A percentile compares a stretch with the other conserved stretches of the same genome.
Conservation (phyloP, 140 eudicot genomes). For the Bidens hawaiensis region DNA sequence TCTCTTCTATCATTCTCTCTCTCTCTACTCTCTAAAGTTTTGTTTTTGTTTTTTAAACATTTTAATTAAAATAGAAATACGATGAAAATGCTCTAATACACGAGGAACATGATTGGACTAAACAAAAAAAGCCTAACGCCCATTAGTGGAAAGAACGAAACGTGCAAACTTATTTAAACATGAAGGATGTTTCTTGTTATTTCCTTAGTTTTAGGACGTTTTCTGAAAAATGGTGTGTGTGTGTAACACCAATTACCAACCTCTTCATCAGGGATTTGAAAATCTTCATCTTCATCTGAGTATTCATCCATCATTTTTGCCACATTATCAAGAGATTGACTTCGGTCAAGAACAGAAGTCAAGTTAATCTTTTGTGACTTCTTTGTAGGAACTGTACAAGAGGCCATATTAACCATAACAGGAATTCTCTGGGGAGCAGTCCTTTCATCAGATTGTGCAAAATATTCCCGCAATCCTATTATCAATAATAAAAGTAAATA, state of each 20-base stretch:
- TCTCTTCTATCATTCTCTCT: no score
- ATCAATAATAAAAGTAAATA: not conserved
- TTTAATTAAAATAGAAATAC: no score
- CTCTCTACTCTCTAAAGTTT: no score
- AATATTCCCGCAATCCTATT: constrained; percentile 88
- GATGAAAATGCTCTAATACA: no score
- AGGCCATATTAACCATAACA: constrained; percentile 93
- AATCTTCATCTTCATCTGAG: constrained; percentile 95
- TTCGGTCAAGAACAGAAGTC: constrained; percentile 50
- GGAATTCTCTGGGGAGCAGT: constrained; percentile 88
- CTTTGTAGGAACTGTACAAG: constrained; percentile 63
- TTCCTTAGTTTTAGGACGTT: no score
- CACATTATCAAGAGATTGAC: constrained; percentile 70
- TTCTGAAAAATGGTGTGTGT: no score
- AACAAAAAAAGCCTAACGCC: not conserved
- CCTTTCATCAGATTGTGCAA: constrained; percentile 89
- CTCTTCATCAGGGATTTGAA: constrained; percentile 74
- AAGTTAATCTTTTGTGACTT: constrained; percentile 47
- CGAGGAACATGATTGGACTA: no score
- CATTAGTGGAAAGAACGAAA: no score
- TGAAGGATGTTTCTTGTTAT: no score
- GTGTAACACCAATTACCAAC: constrained; percentile 27
- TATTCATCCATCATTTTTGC: constrained; percentile 81
- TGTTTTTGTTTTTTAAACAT: no score
- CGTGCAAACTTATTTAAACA: no score